These are phyloP conservation scores for Botrytis galanthina DNA, from an alignment of 2,329 filamentous ascomycete species.

Conservation along the genomic window DNA sequence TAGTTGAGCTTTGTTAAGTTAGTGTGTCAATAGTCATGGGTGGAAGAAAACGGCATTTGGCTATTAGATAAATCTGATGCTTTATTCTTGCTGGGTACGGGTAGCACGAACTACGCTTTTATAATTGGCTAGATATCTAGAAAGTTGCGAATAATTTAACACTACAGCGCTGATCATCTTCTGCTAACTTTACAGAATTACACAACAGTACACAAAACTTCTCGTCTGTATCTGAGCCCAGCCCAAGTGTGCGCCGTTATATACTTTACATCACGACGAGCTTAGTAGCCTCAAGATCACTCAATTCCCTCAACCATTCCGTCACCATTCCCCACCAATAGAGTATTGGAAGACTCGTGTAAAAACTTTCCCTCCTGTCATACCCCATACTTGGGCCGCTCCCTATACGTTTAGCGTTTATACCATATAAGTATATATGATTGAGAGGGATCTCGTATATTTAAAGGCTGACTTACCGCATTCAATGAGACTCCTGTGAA, in stretches of 20 bases:
- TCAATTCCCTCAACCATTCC: not conserved
- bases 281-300: not conserved
- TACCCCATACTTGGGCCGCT: slow-evolving; percentile 16
- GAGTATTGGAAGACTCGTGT: slow-evolving; percentile 50
- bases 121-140: not conserved
- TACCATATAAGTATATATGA: not conserved
- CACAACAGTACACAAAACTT: not conserved
- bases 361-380: slow-evolving; percentile 49
- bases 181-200: not conserved
- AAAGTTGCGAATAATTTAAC: not conserved
- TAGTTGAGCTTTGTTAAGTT: slow-evolving; percentile 17
- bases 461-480: not conserved
- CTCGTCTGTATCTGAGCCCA: not conserved
- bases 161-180: not conserved
- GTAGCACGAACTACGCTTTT: not conserved
- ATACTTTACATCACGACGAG: not conserved
- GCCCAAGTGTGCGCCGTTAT: not conserved
- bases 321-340: slow-evolving; percentile 41
- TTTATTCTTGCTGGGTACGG: not conserved
- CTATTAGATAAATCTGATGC: not conserved
- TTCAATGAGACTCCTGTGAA: not conserved
- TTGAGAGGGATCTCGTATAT: not conserved
- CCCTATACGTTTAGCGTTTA: not conserved
- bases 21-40: not conserved
- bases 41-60: not conserved